Base-by-base conservation (phyloP, 805 yeast genomes). In the Ogataea paradorogensis region DNA sequence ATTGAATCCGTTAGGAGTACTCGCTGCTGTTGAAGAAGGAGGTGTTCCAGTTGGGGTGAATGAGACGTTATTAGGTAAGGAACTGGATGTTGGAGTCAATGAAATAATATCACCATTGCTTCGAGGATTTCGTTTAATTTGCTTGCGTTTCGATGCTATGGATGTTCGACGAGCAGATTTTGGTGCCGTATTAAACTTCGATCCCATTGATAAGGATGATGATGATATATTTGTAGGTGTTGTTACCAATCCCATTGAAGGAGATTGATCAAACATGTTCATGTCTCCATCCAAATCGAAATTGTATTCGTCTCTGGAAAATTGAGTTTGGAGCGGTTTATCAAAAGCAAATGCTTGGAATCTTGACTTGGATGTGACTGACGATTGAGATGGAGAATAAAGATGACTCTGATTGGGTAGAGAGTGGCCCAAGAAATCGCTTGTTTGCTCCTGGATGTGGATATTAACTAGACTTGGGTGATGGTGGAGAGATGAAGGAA, bases 211-310 rank as follows among this genome's bases (percentile, higher is more conserved):
- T 20, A 16, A 2, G 1, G 15, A 15, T 11, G 38, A 33, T n/a
- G 38, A 21, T 14, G 40, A 24, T 25, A 33, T 21, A 30, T 26
- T 33, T 15, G 36, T 35, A 21, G 43, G 36, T 7, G 44, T 27
- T 25, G 40, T 27, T 24, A 29, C 40, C 30, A 27, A 23, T 11
- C 33, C 29, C 14, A 27, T 14, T n/a, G 22, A 36, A 14, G 49
- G 31, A 28, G 52, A 27, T 8, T 40, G 31, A 15, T 56, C 61
- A 33, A 56, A 47, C 58, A 57, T 53, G 31, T 53, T 51, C 35
- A 56, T 24, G 47, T 58, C 63, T 2, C 61, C 61, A 20, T 58
- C 62, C 11, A 52, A 20, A 41, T 58, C 63, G 31, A 55, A 50
- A 28, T 48, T 50, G 36, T 42, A 44, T 15, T 53, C 47, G 13